A percentile compares a stretch with the other conserved stretches of the same genome.
Conservation (phyloP, 352 stramenopile genomes). For the Saprolegnia parasitica region DNA sequence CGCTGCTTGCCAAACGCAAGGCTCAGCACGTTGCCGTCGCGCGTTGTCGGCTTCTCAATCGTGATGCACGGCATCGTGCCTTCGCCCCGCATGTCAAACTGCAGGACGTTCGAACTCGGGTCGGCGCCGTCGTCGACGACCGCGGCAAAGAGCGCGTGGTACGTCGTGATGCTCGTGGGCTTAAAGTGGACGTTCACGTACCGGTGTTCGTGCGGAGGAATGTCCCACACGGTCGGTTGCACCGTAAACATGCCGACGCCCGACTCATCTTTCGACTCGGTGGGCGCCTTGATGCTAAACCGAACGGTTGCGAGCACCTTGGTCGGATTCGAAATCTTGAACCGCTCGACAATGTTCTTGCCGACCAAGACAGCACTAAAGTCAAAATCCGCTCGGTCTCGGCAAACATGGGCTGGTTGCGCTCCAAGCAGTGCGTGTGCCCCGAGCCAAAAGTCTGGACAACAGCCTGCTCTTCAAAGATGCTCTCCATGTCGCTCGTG, state of each 20-base stretch:
- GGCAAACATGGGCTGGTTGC: constrained; percentile 49
- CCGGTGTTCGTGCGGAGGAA: constrained; percentile 90
- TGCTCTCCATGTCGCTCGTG: constrained; percentile 78
- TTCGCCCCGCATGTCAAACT: constrained; percentile 89
- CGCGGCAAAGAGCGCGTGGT: constrained; percentile 74
- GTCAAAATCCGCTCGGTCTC: constrained; percentile 84
- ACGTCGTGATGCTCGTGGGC: constrained; percentile 79
- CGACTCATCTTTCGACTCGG: not conserved
- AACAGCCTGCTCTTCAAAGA: constrained; percentile 95
- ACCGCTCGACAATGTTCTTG: constrained; percentile 85
- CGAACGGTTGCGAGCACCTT: constrained; percentile 89
- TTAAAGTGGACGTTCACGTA: constrained; percentile 94
- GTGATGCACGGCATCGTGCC: constrained; percentile 91
- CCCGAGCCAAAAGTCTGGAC: constrained; percentile 56
- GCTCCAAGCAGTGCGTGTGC: constrained; percentile 30
- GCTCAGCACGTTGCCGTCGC: constrained; percentile 51
- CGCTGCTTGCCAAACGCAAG: constrained; percentile 81
- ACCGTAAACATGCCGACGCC: constrained; percentile 62
- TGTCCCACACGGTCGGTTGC: constrained; percentile 88
- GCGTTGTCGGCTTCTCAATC: constrained; percentile 69
- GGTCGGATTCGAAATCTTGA: constrained; percentile 94
- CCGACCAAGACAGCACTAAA: constrained; percentile 81
- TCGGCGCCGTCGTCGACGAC: constrained; percentile 72
- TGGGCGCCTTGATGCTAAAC: constrained; percentile 57
- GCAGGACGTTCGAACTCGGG: constrained; percentile 35